Evolutionary conservation across 805 yeast species (phyloP).

Genomic region (Trichomonascus vanleenenianus): DNA sequence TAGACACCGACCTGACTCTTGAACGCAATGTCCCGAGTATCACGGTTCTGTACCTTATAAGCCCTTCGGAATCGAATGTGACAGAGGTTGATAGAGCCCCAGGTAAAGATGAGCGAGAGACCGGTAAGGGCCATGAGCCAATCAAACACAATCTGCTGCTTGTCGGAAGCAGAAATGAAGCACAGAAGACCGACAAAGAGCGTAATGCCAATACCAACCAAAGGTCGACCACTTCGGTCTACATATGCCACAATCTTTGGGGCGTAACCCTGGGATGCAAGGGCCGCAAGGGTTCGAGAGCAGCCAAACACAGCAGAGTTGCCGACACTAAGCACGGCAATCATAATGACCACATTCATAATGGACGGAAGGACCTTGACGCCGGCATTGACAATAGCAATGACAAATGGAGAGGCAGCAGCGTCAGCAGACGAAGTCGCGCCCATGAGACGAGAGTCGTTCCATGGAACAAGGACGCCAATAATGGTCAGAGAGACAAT

Average conservation of each 20-base stretch:
- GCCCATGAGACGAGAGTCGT: conserved; percentile 39
- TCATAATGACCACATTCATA: conserved; percentile 59
- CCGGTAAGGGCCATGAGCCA: conserved; percentile 74
- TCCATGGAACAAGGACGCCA: conserved; percentile 63
- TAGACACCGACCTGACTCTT: conserved; percentile 49
- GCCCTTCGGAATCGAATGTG: conserved; percentile 56
- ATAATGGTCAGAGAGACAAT: conserved; percentile 45
- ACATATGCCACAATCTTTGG: conserved; percentile 54
- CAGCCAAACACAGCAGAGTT: conserved; percentile 61
- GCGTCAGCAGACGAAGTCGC: conserved; percentile 46
- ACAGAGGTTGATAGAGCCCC: conserved; percentile 63
- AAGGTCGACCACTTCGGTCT: conserved; percentile 65
- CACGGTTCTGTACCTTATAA: conserved; percentile 49
- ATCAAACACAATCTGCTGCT: conserved; percentile 46
- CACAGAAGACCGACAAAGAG: conserved; percentile 42
- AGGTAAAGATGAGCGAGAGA: conserved; percentile 61
- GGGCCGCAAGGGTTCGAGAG: conserved; percentile 57
- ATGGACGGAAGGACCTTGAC: conserved; percentile 60
- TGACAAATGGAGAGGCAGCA: conserved; percentile 62
- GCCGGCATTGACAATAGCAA: conserved; percentile 57
- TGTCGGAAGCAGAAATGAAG: conserved; percentile 50
- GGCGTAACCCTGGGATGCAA: conserved; percentile 56
- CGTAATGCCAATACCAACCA: conserved; percentile 45
- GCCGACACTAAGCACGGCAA: conserved; percentile 64
- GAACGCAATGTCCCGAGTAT: conserved; percentile 49